phyloP scores from a whole-genome alignment of 495 filamentous ascomycete species.

The Aspergillus saccharolyticus region DNA sequence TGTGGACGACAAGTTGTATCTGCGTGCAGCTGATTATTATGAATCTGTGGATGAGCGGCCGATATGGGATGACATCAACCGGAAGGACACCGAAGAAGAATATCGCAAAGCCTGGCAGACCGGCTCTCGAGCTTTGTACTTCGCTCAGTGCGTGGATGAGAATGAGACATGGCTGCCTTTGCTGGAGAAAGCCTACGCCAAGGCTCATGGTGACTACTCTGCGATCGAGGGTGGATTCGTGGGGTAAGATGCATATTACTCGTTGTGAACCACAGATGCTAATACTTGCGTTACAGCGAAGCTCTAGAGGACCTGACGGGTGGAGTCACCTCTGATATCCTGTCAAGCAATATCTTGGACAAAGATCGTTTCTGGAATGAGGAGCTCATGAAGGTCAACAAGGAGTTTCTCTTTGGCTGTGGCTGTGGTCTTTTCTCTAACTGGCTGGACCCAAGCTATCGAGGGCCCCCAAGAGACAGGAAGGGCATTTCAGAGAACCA shows the following conservation, averaged over 20 bases:
- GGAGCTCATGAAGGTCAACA: conserved; percentile 77
- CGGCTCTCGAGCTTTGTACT: conserved; percentile 73
- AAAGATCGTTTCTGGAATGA: conserved; percentile 85
- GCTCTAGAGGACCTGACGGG: conserved; percentile 92
- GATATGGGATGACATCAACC: conserved; percentile 66
- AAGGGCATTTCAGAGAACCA: conserved; percentile 79
- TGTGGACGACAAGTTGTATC: conserved; percentile 80
- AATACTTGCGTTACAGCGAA: conserved; percentile 47
- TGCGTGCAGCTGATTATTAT: conserved; percentile 78
- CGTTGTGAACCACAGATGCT: background rate
- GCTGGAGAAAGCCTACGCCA: conserved; percentile 94
- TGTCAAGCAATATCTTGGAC: conserved; percentile 78
- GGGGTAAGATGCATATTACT: conserved; percentile 39
- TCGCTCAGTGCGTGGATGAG: conserved; percentile 76
- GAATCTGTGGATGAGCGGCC: conserved; percentile 61
- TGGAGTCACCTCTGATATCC: conserved; percentile 78
- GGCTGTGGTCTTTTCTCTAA: conserved; percentile 59
- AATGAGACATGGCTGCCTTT: conserved; percentile 95
- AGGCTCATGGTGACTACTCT: conserved; percentile 84
- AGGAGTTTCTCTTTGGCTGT: conserved; percentile 85
- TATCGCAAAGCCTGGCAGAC: conserved; percentile 72
- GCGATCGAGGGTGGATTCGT: conserved; percentile 82
- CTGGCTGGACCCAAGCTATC: conserved; percentile 43
- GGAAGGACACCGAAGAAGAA: conserved; percentile 69
- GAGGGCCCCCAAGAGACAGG: conserved; percentile 42